Evolutionary conservation across 352 stramenopile species (phyloP), one percentile per base, ranked within the genome.

Genomic region (Phytophthora colocasiae): DNA sequence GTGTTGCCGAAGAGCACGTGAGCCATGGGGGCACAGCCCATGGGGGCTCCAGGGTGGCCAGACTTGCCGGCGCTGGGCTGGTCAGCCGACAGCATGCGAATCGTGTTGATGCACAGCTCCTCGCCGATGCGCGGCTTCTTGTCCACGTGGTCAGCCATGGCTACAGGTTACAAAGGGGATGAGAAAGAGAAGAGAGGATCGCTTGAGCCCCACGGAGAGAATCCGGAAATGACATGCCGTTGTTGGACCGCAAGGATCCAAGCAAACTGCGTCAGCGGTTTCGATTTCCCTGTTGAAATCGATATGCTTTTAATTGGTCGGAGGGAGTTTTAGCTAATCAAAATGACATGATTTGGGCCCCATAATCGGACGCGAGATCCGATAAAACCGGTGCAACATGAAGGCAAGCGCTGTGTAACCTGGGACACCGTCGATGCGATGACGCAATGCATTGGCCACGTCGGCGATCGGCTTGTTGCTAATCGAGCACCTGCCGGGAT

Each of bases 1-100:
- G 80, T 81, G 75, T 98, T 93, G 61, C 81, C 89, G 83, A 97
- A 99, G 24, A 99, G 85, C 43, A 98, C 81, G 78, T 99, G 95
- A 12, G 97, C 97, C 88, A 99, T 99, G 44, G 97, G 97, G 43
- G 98, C 98, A 71, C 97, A 99, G 69, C 97, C 98, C 97, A 99
- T 99, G 48, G 98, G 97, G 44, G 97, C 97, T 63, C 91, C 91
- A 0, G 98, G 98, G 89, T 99, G 98, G 24, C 98, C 98, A 55
- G 92, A 98, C 75, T 99, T 99, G 61, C 97, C 98, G 53, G 96
- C 93, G 71, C 95, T 93, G 45, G 98, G 96, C 82, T 99, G 97
- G 82, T 99, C 98, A n/a, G 95, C 95, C 51, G 88, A 95, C 40
- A 99, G 87, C 68, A 98, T 92, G 71, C 97, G 95, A 72, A 99